phyloP scores from a whole-genome alignment of 148 eudicot genomes.

The Chenopodium formosanum region DNA sequence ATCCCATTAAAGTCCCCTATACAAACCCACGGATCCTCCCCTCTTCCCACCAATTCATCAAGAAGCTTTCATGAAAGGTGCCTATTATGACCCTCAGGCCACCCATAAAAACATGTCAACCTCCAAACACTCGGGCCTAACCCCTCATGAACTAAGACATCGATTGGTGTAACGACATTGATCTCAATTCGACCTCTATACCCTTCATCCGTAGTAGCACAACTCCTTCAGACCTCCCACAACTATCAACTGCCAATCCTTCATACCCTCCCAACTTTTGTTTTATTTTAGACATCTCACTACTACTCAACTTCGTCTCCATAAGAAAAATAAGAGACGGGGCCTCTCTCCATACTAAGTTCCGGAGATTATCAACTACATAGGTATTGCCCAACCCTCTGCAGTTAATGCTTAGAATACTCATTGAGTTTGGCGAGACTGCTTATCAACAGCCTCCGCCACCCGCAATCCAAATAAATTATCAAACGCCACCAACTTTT shows the following conservation, averaged over 20 bases:
- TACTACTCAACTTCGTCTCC: conserved; percentile 6
- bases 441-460: conserved; percentile 1
- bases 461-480: too few relatives aligned
- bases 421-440: background rate
- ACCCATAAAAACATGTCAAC: background rate
- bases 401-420: conserved; percentile 9
- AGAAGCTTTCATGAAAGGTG: background rate
- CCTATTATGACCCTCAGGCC: background rate
- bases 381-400: background rate
- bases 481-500: too few relatives aligned
- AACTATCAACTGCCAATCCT: background rate
- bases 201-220: background rate
- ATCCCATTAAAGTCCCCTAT: background rate
- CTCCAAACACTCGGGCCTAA: background rate
- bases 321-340: background rate
- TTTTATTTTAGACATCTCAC: background rate
- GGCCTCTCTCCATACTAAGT: background rate
- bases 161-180: background rate
- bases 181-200: background rate
- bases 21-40: background rate
- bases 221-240: conserved; percentile 1
- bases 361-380: background rate
- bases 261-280: background rate
- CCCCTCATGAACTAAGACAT: background rate
- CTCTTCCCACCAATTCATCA: background rate